Conservation (phyloP, 2,329 filamentous ascomycete species). For the Fusarium tuaranense region DNA sequence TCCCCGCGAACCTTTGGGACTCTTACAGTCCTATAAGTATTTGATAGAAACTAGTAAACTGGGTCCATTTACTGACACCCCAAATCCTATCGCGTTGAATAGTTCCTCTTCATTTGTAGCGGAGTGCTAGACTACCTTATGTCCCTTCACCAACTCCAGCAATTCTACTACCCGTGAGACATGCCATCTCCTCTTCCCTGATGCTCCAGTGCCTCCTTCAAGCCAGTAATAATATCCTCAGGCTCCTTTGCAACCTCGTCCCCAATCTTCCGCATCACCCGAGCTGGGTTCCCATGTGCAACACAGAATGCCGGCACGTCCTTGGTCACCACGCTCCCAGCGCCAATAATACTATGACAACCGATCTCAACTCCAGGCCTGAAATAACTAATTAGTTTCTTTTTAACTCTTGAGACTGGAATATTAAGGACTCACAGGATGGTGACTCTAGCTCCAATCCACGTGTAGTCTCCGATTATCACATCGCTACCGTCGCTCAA, state of each 20-base stretch:
- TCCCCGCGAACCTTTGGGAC: too few relatives aligned
- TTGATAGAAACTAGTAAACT: too few relatives aligned
- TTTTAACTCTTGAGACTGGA: not conserved
- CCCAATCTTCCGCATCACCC: not conserved
- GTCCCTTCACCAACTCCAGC: not conserved
- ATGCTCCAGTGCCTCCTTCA: not conserved
- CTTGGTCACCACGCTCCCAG: constrained; percentile 10
- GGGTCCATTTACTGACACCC: too few relatives aligned
- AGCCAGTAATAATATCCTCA: not conserved
- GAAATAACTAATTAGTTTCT: not conserved
- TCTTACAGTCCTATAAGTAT: too few relatives aligned
- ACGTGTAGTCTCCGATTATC: constrained; percentile 5
- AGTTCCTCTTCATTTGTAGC: too few relatives aligned
- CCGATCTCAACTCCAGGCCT: constrained; percentile 10
- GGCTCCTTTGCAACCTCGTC: not conserved
- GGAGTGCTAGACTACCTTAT: too few relatives aligned
- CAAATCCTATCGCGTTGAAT: too few relatives aligned
- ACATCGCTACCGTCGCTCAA: constrained; percentile 9
- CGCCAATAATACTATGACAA: constrained; percentile 3
- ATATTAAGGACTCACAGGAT: not conserved
- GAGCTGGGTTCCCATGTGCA: constrained; percentile 3
- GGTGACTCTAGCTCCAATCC: constrained; percentile 5
- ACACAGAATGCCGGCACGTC: constrained; percentile 1
- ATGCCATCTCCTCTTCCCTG: not conserved
- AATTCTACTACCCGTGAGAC: not conserved